These are phyloP conservation scores for Wickerhamiella slavikovae DNA, from an alignment of 805 yeast genomes.

Conservation along the genomic window DNA sequence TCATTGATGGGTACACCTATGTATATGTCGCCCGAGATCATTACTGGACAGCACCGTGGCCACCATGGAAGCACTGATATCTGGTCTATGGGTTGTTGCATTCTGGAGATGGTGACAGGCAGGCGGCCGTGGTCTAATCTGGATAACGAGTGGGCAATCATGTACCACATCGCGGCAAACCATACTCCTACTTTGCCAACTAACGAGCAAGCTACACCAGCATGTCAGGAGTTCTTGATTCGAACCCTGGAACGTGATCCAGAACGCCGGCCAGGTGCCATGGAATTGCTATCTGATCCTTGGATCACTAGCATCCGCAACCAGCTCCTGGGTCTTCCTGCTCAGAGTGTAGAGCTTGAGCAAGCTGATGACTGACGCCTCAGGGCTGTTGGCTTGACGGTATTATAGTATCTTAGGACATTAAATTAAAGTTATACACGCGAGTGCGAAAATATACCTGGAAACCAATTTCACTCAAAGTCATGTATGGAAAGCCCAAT, in stretches of 20 bases:
- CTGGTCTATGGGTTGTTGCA: constrained; percentile 95
- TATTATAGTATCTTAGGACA: not conserved
- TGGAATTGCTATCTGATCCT: constrained; percentile 39
- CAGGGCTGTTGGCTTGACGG: not conserved
- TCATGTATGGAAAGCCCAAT: no score
- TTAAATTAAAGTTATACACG: not conserved
- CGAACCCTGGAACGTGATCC: constrained; percentile 75
- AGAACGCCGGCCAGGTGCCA: constrained; percentile 57
- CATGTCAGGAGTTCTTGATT: constrained; percentile 50
- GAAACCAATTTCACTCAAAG: no score
- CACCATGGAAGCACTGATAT: constrained; percentile 54
- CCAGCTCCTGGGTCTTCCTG: constrained; percentile 2
- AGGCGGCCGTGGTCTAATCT: constrained; percentile 89
- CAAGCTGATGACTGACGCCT: not conserved
- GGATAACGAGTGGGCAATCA: constrained; percentile 95
- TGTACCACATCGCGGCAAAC: constrained; percentile 96
- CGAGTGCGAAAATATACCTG: not conserved
- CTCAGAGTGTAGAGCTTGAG: not conserved
- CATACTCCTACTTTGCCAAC: constrained; percentile 74
- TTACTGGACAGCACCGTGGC: constrained; percentile 43
- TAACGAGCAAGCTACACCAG: constrained; percentile 51
- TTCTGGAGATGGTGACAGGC: constrained; percentile 92
- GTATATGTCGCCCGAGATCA: constrained; percentile 97
- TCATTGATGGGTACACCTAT: constrained; percentile 82
- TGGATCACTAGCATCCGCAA: constrained; percentile 12